Conservation (phyloP, 164 flowering plant genomes). For the Vitis rupestris region DNA sequence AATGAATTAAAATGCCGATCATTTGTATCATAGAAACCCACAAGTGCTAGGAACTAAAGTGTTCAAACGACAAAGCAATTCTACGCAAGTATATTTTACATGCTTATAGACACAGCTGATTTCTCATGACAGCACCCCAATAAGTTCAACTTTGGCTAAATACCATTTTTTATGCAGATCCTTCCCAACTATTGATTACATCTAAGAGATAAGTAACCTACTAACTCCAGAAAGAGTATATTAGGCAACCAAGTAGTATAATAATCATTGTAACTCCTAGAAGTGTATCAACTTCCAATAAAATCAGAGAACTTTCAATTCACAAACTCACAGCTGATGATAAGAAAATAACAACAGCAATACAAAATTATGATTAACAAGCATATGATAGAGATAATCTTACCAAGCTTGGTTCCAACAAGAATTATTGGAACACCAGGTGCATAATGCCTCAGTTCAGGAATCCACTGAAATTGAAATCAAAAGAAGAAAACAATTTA, state of each 20-base stretch:
- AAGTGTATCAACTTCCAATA: neutral
- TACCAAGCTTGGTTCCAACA: constrained; percentile 70
- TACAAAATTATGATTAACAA: neutral
- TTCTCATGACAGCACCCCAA: neutral
- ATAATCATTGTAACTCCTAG: neutral
- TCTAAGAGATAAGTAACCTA: too few species aligned
- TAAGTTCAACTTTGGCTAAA: too few species aligned
- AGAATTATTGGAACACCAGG: constrained; percentile 73
- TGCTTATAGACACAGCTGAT: neutral
- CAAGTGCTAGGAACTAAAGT: too few species aligned
- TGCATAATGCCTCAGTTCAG: constrained; percentile 68
- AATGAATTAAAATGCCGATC: neutral
- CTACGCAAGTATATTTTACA: neutral
- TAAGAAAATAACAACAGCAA: neutral
- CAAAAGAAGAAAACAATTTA: constrained; percentile 4
- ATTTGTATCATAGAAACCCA: too few species aligned
- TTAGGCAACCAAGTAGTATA: neutral
- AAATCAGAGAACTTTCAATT: neutral
- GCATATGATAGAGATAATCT: constrained; percentile 5
- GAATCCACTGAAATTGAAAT: constrained; percentile 54
- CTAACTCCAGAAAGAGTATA: neutral
- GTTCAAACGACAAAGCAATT: neutral
- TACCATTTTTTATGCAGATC: too few species aligned
- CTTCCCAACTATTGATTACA: neutral
- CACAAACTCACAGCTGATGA: neutral